Evolutionary conservation across 176 grass and related monocot species (phyloP).

Genomic region (Triticum dicoccoides): DNA sequence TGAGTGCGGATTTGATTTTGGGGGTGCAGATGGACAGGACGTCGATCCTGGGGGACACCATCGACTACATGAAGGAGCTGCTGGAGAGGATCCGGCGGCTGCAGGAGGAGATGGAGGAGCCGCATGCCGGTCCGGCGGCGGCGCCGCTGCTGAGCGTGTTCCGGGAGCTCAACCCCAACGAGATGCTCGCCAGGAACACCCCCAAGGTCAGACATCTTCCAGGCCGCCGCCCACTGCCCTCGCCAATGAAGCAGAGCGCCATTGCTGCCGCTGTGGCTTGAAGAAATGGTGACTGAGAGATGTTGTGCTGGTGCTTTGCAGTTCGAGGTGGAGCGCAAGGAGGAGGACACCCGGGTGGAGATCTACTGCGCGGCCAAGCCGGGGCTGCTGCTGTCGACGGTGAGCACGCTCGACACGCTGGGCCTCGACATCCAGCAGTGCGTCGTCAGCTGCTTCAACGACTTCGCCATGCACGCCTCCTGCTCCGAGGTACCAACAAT

Average conservation of each 20-base stretch:
- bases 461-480: conserved; percentile 95
- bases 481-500: conserved; percentile 66
- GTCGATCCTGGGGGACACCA: conserved; percentile 95
- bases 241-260: too few relatives aligned
- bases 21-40: conserved; percentile 81
- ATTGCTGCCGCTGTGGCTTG: not conserved
- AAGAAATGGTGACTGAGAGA: not conserved
- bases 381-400: conserved; percentile 80
- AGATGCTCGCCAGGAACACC: conserved; percentile 82
- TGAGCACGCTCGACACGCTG: conserved; percentile 79
- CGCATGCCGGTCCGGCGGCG: not conserved
- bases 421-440: conserved; percentile 97
- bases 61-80: conserved; percentile 99
- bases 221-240: too few relatives aligned
- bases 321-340: conserved; percentile 90
- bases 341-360: conserved; percentile 75
- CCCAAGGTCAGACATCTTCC: conserved; percentile 46
- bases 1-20: not conserved
- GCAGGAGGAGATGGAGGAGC: conserved; percentile 62
- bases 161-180: conserved; percentile 68
- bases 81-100: conserved; percentile 83
- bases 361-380: conserved; percentile 91
- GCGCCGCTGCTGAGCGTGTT: conserved; percentile 66
- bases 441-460: conserved; percentile 97
- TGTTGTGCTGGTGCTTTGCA: not conserved